These are phyloP conservation scores for Biscutella laevigata DNA, from an alignment of 441 rosid species.

Conservation along the genomic window DNA sequence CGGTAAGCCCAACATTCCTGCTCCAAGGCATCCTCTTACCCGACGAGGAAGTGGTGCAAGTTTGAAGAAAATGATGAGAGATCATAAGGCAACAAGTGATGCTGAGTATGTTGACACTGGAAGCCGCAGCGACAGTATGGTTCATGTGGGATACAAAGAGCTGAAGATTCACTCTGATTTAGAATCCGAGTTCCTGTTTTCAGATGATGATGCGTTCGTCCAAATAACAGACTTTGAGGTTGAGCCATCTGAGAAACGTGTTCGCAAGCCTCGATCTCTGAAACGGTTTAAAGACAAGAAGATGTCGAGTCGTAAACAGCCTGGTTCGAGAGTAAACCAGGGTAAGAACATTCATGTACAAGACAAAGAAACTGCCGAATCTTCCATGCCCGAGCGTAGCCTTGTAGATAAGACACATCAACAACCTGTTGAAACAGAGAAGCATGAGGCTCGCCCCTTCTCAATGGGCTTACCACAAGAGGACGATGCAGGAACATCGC, in stretches of 20 bases:
- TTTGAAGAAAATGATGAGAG: conserved; percentile 37
- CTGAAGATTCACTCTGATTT: conserved; percentile 44
- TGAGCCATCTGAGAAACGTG: conserved; percentile 22
- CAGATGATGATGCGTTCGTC: conserved; percentile 35
- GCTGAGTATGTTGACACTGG: conserved; percentile 17
- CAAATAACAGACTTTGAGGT: conserved; percentile 15
- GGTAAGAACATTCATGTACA: conserved; percentile 22
- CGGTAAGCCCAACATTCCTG: conserved; percentile 39
- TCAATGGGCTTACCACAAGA: conserved; percentile 13
- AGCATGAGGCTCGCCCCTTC: conserved; percentile 31
- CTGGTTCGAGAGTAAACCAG: conserved; percentile 3
- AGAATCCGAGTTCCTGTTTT: conserved; percentile 43
- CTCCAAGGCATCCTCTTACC: conserved; percentile 32
- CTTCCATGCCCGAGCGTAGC: conserved; percentile 28
- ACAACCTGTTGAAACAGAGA: conserved; percentile 12
- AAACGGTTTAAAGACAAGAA: conserved; percentile 16
- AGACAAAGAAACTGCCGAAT: conserved; percentile 14
- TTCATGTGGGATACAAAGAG: conserved; percentile 42
- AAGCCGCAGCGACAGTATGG: conserved; percentile 31
- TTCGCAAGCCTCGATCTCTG: conserved; percentile 18
- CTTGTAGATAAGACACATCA: conserved; percentile 29
- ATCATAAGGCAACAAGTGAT: conserved; percentile 22
- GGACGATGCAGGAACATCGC: conserved; percentile 17
- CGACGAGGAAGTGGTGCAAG: conserved; percentile 29
- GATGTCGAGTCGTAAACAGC: conserved; percentile 10